Base-by-base conservation (phyloP, 345 rosid genomes). In the Gossypium longicalyx region DNA sequence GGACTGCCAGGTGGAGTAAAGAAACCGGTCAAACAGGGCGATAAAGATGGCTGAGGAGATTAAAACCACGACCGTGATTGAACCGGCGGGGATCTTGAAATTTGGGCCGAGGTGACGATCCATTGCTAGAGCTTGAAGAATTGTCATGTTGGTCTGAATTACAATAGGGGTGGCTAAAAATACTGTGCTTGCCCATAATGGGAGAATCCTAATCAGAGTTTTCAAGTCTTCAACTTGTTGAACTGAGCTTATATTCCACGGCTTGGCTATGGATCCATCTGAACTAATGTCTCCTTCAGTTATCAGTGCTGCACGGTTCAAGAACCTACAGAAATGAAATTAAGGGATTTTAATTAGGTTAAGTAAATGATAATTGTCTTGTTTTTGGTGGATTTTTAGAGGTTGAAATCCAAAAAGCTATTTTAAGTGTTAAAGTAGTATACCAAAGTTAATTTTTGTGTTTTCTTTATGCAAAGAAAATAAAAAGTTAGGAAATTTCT, bases 161-260 rank as follows among this genome's bases (percentile, higher is more conserved):
- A 75, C 81, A 23, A 85, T 76, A 20, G 88, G 82, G 9, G 56
- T 79, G 71, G 65, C 34, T 38, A 87, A 9, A 38, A 83, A 65
- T 22, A 87, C 53, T 20, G 73, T 23, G 2, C 72, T 41, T 45
- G 86, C 67, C 84, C 85, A 84, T 20, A 81, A 23, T 22, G 89
- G 91, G 44, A 77, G 52, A 8, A 82, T 76, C 54, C 65, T 82
- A 25, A 85, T 49, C 3, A 87, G 52, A 4, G 77, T 56, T 71
- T 87, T 87, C 12, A 85, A 77, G 74, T 85, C 84, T 72, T 87
- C 91, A 38, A 84, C 91, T 73, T 87, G 85, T 67, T 84, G 83
- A n/a, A 85, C 80, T 1, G 83, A 59, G 75, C 89, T 82, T 49
- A 87, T 66, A 23, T 82, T 84, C 89, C 89, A 86, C 7, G 77